Evolutionary conservation across 2,329 filamentous ascomycete genomes (phyloP).

Genomic region (Sclerotinia borealis): DNA sequence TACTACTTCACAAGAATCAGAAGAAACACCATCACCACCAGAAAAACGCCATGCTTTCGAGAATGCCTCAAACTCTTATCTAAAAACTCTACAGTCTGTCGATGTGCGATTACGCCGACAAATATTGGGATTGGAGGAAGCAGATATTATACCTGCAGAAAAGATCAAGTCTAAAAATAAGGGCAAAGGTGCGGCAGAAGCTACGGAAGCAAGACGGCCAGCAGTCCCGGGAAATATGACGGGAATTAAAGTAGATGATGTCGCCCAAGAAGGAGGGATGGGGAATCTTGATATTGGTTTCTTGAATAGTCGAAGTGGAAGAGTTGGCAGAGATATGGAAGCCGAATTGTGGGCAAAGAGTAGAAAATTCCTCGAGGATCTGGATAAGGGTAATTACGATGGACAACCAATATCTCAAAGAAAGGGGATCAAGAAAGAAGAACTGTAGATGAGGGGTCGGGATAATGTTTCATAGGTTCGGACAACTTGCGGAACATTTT

Average conservation of each 20-base stretch:
- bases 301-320: constrained; percentile 79
- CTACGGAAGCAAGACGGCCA: background rate
- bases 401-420: constrained; percentile 6
- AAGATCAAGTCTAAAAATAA: constrained; percentile 24
- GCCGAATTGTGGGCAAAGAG: constrained; percentile 68
- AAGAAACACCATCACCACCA: constrained; percentile 5
- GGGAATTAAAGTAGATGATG: constrained; percentile 13
- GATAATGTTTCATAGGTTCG: background rate
- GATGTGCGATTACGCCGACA: constrained; percentile 70
- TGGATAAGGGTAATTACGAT: constrained; percentile 22
- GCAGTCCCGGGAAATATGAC: background rate
- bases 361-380: constrained; percentile 45
- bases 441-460: background rate
- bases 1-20: constrained; percentile 40
- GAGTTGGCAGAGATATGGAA: constrained; percentile 78
- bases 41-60: constrained; percentile 44
- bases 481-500: background rate
- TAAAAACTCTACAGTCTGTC: constrained; percentile 65
- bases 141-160: constrained; percentile 56
- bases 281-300: constrained; percentile 71
- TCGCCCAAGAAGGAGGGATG: constrained; percentile 40
- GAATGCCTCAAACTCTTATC: constrained; percentile 58
- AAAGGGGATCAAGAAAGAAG: constrained; percentile 10
- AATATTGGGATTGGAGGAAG: constrained; percentile 76
- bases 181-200: background rate